These are phyloP conservation scores for Protomyces macrosporus DNA, from an alignment of 1,139 yeast genomes.

Conservation along the genomic window DNA sequence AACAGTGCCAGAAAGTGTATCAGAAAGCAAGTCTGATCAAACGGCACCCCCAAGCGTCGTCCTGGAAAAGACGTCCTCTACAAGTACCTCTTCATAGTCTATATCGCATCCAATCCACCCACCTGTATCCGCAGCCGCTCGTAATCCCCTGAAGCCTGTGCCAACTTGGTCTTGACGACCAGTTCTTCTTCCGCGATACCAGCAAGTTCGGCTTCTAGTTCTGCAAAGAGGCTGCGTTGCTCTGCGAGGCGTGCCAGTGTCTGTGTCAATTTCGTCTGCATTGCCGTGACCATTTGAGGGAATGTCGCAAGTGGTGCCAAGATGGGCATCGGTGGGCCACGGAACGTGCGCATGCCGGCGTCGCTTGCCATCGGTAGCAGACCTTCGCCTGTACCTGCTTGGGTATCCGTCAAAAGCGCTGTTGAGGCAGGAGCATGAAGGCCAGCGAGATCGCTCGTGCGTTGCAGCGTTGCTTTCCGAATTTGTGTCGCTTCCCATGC, in stretches of 20 bases:
- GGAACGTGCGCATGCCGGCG: neutral
- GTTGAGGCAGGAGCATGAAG: neutral
- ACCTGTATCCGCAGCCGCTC: neutral
- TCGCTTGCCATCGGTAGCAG: neutral
- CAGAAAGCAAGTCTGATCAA: neutral
- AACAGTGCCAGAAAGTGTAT: neutral
- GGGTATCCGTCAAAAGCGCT: neutral
- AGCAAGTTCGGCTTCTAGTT: neutral
- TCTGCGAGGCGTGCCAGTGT: neutral
- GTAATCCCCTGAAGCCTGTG: neutral
- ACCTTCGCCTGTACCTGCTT: neutral
- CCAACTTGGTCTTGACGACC: neutral
- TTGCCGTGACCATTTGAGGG: neutral
- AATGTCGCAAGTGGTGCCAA: neutral
- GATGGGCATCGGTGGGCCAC: neutral
- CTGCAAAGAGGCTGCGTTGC: neutral
- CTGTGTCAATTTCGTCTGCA: neutral
- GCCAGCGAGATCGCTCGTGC: neutral
- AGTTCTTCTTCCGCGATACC: neutral
- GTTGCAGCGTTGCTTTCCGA: neutral
- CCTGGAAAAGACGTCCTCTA: too few species aligned
- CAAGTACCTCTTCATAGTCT: neutral
- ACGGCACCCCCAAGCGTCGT: neutral
- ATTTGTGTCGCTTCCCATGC: neutral
- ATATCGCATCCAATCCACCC: neutral